These are phyloP conservation scores for Fusarium beomiforme DNA, from an alignment of 2,329 filamentous ascomycete genomes.

Conservation along the genomic window DNA sequence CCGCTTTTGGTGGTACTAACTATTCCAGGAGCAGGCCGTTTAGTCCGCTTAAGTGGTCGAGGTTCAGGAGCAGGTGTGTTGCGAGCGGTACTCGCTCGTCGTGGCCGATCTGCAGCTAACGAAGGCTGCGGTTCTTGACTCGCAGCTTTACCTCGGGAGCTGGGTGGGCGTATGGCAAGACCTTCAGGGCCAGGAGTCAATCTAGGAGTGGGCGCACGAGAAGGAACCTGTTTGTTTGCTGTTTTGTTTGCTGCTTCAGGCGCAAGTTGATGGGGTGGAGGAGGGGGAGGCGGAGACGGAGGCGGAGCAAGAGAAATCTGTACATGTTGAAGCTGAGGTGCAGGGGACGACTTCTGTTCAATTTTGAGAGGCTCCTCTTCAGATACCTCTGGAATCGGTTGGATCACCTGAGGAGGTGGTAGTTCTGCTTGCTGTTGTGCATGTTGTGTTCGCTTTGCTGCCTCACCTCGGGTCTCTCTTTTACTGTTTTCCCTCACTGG, in stretches of 20 bases:
- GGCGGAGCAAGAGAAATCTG: constrained; percentile 8
- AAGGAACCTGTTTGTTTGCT: constrained; percentile 43
- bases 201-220: constrained; percentile 49
- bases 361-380: constrained; percentile 34
- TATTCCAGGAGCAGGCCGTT: constrained; percentile 77
- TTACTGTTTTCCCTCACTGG: constrained; percentile 47
- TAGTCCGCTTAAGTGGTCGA: constrained; percentile 66
- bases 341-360: constrained; percentile 29
- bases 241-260: constrained; percentile 34
- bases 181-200: constrained; percentile 50
- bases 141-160: constrained; percentile 62
- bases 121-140: constrained; percentile 62
- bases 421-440: constrained; percentile 37
- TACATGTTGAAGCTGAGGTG: constrained; percentile 36
- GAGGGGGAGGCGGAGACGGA: constrained; percentile 17
- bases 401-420: constrained; percentile 5
- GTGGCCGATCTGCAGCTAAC: constrained; percentile 62
- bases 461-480: constrained; percentile 58
- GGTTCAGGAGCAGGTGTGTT: constrained; percentile 66
- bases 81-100: constrained; percentile 65
- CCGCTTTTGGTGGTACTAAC: constrained; percentile 71
- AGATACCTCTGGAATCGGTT: constrained; percentile 5
- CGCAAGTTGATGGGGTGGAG: constrained; percentile 12
- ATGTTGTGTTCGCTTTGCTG: constrained; percentile 54
- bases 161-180: constrained; percentile 54